Percentiles rank a stretch among this genome's conserved stretches.
Evolutionary conservation across 2,329 filamentous ascomycete genomes (phyloP).

Genomic region (Tolypocladium tundrense): DNA sequence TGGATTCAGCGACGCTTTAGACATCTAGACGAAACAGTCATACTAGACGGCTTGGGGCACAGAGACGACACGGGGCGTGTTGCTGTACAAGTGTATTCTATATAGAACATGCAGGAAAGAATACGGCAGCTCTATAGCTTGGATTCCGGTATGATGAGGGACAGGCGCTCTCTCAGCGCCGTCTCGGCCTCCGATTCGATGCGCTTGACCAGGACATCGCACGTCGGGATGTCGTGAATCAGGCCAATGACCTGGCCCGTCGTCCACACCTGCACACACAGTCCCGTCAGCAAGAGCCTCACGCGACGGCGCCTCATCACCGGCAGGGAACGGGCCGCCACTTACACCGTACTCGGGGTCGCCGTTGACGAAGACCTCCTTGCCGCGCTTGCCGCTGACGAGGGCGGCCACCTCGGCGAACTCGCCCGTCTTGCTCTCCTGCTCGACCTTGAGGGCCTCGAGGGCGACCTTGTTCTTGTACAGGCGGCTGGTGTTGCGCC

Average conservation of each 20-base stretch:
- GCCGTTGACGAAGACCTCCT: slow-evolving; percentile 85
- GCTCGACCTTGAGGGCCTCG: slow-evolving; percentile 74
- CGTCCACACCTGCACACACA: slow-evolving; percentile 68
- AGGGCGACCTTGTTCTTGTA: slow-evolving; percentile 84
- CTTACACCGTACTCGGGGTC: slow-evolving; percentile 82
- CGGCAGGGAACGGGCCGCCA: slow-evolving; percentile 13
- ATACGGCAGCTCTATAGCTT: slow-evolving; percentile 39
- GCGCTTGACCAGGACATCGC: slow-evolving; percentile 54
- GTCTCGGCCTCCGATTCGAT: slow-evolving; percentile 70
- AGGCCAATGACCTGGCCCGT: slow-evolving; percentile 89
- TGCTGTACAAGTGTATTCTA: neutral
- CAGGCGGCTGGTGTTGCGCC: slow-evolving; percentile 84
- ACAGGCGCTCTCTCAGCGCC: slow-evolving; percentile 48
- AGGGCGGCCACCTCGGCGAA: slow-evolving; percentile 81
- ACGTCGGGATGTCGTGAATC: slow-evolving; percentile 75
- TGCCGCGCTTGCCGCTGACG: slow-evolving; percentile 83
- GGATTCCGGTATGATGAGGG: slow-evolving; percentile 43
- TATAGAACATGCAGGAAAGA: too few relatives aligned
- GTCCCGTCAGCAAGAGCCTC: slow-evolving; percentile 5
- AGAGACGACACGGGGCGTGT: neutral
- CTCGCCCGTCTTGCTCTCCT: slow-evolving; percentile 70
- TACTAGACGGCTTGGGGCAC: neutral
- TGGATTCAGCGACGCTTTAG: neutral
- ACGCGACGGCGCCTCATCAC: neutral
- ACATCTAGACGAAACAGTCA: neutral